Evolutionary conservation across 441 rosid species (phyloP), one percentile per base, ranked within the genome.

Genomic region (Omphalea diandra): DNA sequence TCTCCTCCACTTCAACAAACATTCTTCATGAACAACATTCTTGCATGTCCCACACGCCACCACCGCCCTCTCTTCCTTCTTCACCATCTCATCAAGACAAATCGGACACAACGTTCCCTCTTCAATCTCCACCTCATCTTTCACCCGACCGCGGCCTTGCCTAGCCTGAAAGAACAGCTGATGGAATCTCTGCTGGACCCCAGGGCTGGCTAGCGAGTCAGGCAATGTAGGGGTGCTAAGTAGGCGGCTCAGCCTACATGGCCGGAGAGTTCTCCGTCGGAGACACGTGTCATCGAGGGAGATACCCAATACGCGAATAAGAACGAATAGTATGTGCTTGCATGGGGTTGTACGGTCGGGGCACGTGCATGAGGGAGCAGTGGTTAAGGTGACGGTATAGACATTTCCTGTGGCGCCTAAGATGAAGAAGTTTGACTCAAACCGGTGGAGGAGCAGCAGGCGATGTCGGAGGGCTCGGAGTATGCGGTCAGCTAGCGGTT

Each of bases 371-470:
- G 90, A 76, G 0, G 98, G 96, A 60, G 74, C 69, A 38, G 85
- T 57, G 14, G 79, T 73, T 43, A 94, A 43, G 35, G 84, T 75
- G 22, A 94, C 96, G 24, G 88, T 88, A 78, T 94, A 91, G 17
- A 94, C 96, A 56, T 94, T 94, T 20, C 89, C 93, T 0, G 97
- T 91, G 9, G 90, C 93, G 18, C 98, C 98, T 0, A 94, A 75
- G 46, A 94, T 78, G 57, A 85, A 91, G 79, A 94, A 94, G 53
- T 67, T 74, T 35, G 86, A 80, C 0, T 83, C 82, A 0, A 88
- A 83, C 3, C 96, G 85, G 74, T 87, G 88, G 68, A 90, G 96
- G 72, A 91, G 88, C 32, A 72, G 87, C 43, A 91, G 84, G 8
- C 61, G 86, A 69, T 91, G 91, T 69, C 80, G 87, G 52, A 89